Conservation (phyloP, 108 stramenopile species). For the Nitzschia inconspicua region DNA sequence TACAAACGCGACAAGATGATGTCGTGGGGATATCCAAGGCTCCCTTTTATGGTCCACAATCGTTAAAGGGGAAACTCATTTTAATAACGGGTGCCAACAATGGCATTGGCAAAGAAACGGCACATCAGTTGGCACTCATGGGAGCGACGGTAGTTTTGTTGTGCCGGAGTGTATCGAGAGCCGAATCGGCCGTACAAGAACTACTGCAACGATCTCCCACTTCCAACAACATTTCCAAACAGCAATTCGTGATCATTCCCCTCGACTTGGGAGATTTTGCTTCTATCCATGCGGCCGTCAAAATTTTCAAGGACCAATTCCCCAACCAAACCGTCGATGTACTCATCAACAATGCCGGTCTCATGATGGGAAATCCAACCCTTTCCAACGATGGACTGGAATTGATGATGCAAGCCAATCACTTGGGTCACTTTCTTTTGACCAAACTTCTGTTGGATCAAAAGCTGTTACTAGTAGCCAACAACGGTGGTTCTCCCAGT, state of each 20-base stretch:
- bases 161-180: constrained; percentile 55
- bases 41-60: constrained; percentile 6
- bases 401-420: constrained; percentile 84
- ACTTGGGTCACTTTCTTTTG: constrained; percentile 83
- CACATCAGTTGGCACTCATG: constrained; percentile 49
- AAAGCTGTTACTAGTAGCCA: constrained; percentile 10
- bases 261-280: constrained; percentile 54
- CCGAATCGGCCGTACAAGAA: constrained; percentile 48
- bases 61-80: constrained; percentile 31
- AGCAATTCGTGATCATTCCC: constrained; percentile 38
- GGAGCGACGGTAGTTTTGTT: constrained; percentile 70
- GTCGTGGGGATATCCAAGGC: constrained; percentile 16
- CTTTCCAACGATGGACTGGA: constrained; percentile 63
- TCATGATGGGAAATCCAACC: constrained; percentile 65
- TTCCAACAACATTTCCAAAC: not conserved
- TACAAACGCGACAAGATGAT: constrained; percentile 5
- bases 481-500: not conserved
- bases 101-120: constrained; percentile 83
- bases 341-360: constrained; percentile 85
- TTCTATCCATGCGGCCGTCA: constrained; percentile 50
- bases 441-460: constrained; percentile 55
- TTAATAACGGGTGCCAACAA: constrained; percentile 82
- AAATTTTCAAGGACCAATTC: constrained; percentile 12
- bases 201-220: constrained; percentile 13
- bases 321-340: constrained; percentile 39